A percentile compares a stretch with the other conserved stretches of the same genome.
Evolutionary conservation across 257 asterid genomes (phyloP).

Genomic region (Penstemon eatonii): DNA sequence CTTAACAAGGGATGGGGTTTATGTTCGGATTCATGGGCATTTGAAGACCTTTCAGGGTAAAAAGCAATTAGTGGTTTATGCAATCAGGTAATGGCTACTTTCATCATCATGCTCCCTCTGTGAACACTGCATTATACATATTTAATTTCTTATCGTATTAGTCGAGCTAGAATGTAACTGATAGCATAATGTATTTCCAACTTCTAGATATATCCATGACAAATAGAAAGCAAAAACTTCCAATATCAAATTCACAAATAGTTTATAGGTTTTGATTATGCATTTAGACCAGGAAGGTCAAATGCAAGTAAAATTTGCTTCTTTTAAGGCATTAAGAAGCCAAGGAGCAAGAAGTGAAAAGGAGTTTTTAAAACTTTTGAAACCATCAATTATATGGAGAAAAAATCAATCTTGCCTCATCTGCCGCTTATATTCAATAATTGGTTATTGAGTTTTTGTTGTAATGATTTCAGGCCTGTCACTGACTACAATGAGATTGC

Average conservation of each 20-base stretch:
- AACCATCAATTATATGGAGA: neutral
- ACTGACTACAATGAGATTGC: constrained; percentile 74
- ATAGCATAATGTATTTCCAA: too few relatives aligned
- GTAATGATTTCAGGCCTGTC: constrained; percentile 57
- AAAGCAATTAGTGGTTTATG: constrained; percentile 61
- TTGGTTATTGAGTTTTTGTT: neutral
- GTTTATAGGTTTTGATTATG: neutral
- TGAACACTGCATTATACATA: too few relatives aligned
- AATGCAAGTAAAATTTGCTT: neutral
- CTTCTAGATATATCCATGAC: too few relatives aligned
- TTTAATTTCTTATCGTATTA: too few relatives aligned
- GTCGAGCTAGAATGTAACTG: too few relatives aligned
- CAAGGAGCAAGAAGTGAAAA: constrained; percentile 1
- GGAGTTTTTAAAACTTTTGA: neutral
- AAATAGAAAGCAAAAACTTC: too few relatives aligned
- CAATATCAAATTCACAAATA: neutral
- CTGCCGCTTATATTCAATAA: neutral
- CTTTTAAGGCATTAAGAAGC: constrained; percentile 9
- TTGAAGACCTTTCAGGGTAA: constrained; percentile 60
- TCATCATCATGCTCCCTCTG: too few relatives aligned
- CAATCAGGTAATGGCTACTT: constrained; percentile 61
- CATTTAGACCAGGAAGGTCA: neutral
- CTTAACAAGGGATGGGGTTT: constrained; percentile 59
- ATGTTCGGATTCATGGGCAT: constrained; percentile 80
- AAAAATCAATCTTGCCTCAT: neutral